Base-by-base conservation (phyloP, 805 yeast species). In the Candida saitoana region DNA sequence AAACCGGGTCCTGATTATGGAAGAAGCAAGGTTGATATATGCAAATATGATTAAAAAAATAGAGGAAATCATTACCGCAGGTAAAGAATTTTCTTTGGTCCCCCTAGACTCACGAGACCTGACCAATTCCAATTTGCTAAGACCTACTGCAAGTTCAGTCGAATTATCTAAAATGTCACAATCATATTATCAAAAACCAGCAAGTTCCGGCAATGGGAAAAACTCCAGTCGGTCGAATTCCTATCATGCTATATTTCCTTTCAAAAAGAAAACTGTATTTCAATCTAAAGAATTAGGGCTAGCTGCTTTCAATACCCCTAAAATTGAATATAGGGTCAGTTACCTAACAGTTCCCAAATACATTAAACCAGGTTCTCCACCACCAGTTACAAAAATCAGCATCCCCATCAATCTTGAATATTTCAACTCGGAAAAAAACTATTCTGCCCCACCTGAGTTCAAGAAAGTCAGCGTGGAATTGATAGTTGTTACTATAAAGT, bases 11-110 rank as follows among this genome's bases (percentile, higher is more conserved):
- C 49, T 62, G 63, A 60, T 60, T 14, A 47, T 57, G 32, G 59
- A 58, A 43, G 67, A 65, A 41, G 67, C 71, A 3, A 56, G 52
- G 33, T 51, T 67, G 45, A 57, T 62, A n/a, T 60, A 58, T 43
- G 39, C 52, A 16, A 52, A 59, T 38, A 51, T 62, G 55, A 47
- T 63, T 4, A 45, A 51, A 12, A 47, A 59, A 15, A 51, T 67
- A 34, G 55, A 60, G 18, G 67, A 62, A 22, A 52, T 49, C 17
- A 54, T 68, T 11, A 54, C 49, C 5, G 33, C 46, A 8, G 68
- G 64, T 1, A 52, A 50, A 18, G 63, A 57, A 24, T 47, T 58
- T 22, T 42, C 52, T 6, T 41, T 37, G 6, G 31, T 36, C 3
- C 39, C 37, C n/a, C 16, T 15, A 5, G 50, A 48, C 12, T 31